Evolutionary conservation across 2,329 filamentous ascomycete genomes (phyloP), one percentile per base, ranked within the genome.

Genomic region (Fusarium sp.): DNA sequence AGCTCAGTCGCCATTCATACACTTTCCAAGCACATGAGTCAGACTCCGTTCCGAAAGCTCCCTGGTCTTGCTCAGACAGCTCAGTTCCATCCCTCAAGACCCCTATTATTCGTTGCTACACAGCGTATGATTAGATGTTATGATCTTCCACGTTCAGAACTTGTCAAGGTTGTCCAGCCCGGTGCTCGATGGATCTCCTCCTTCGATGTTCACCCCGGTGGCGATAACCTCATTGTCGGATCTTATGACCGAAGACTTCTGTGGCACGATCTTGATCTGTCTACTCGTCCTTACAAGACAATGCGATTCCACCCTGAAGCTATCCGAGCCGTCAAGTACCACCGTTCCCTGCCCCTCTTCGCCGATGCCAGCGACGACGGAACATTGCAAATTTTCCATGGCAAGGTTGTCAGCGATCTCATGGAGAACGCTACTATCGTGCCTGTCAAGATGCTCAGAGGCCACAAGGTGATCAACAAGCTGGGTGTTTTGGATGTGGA

Each of bases 351-450:
- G 40, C 94, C 96, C 19, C 85, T 99, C 34, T 98, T 99, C 75
- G 96, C 94, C 1, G 95, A 98, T 77, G 94, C 93, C 20, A 96
- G 92, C 77, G 96, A 99, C 77, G 96, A 99, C 77, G 96, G 96
- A 26, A 93, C 91, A 20, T 82, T 98, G 69, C 96, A 99, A 78
- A 92, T 99, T 53, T 98, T 98, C 88, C 95, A 98, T 77, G 95
- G 94, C 56, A 97, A 95, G 80, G 95, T 98, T 26, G 94, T 96
- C 28, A 93, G 90, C 63, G 96, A 99, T 77, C 84, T 97, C 77
- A 93, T 99, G 88, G 94, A 97, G 82, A 97, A 97, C 75, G 94
- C 96, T 8, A 96, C 91, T 15, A 97, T 99, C 74, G 96, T 98
- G 50, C 96, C 96, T 10, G 86, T 99, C 66, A 99, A 98, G 85